Evolutionary conservation across 2,329 filamentous ascomycete genomes (phyloP).

Genomic region (Chrysoporthe cubensis): DNA sequence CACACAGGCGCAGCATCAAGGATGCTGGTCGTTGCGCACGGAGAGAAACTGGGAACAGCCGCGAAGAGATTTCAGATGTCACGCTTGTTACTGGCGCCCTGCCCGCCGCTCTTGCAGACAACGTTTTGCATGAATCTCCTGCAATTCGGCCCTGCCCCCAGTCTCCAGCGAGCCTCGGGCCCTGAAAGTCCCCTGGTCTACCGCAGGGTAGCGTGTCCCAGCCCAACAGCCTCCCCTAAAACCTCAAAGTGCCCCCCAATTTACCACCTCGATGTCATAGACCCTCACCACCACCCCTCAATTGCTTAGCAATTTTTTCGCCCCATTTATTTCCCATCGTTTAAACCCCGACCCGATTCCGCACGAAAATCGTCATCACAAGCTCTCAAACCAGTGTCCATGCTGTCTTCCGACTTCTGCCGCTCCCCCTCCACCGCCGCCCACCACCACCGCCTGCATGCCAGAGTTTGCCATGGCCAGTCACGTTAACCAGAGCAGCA

Average conservation of each 20-base stretch:
- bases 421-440: constrained; percentile 26
- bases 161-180: constrained; percentile 13
- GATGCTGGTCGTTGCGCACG: constrained; percentile 16
- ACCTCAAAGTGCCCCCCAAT: constrained; percentile 24
- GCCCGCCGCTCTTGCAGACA: constrained; percentile 20
- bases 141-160: constrained; percentile 28
- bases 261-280: constrained; percentile 24
- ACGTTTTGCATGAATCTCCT: constrained; percentile 28
- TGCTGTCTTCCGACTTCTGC: constrained; percentile 31
- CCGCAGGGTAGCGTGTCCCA: constrained; percentile 5
- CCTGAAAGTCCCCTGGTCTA: constrained; percentile 19
- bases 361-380: constrained; percentile 31
- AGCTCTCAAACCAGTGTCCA: constrained; percentile 27
- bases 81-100: constrained; percentile 17
- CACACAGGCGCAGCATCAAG: constrained; percentile 20
- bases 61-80: constrained; percentile 17
- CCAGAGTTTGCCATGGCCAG: constrained; percentile 38
- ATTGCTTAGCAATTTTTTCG: constrained; percentile 29
- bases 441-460: constrained; percentile 26
- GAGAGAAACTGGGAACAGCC: constrained; percentile 9
- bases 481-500: constrained; percentile 57
- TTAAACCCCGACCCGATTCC: constrained; percentile 28
- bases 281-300: constrained; percentile 20
- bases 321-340: constrained; percentile 26
- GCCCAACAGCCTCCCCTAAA: constrained; percentile 21